Percentiles rank a stretch among this genome's conserved stretches.
Evolutionary conservation across 2,329 filamentous ascomycete species (phyloP).

Genomic region (Cercospora sp.): DNA sequence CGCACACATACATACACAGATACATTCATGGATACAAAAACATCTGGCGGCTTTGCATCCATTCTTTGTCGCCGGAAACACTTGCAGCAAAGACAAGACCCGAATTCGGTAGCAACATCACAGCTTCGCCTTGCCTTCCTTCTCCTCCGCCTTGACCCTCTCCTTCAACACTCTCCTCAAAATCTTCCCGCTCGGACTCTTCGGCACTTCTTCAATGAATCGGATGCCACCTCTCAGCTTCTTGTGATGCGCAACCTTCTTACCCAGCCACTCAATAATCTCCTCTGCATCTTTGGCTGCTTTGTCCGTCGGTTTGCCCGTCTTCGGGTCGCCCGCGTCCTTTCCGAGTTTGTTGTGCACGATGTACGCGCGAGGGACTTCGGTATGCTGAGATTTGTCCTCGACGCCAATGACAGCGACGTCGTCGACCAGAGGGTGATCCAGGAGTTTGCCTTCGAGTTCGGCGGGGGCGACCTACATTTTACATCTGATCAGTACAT

Average conservation of each 20-base stretch:
- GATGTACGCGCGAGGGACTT: conserved; percentile 50
- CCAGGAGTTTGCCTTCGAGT: conserved; percentile 49
- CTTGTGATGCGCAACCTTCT: conserved; percentile 51
- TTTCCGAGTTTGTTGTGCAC: conserved; percentile 42
- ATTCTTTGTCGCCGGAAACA: background rate
- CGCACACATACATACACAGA: background rate
- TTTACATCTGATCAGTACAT: background rate
- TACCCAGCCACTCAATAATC: conserved; percentile 46
- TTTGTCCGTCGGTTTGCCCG: conserved; percentile 20
- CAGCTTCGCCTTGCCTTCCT: conserved; percentile 40
- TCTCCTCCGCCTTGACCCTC: conserved; percentile 44
- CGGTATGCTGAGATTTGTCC: conserved; percentile 47
- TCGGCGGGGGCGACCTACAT: conserved; percentile 47
- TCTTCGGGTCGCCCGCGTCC: conserved; percentile 35
- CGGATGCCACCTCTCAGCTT: conserved; percentile 49
- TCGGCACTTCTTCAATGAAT: conserved; percentile 51
- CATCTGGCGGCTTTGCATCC: background rate
- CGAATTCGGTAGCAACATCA: background rate
- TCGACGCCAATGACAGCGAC: conserved; percentile 51
- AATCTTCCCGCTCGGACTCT: conserved; percentile 51
- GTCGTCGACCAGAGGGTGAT: conserved; percentile 46
- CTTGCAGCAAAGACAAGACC: background rate
- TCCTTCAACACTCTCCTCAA: conserved; percentile 48
- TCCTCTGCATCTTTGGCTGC: conserved; percentile 42
- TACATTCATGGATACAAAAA: background rate